phyloP scores from a whole-genome alignment of 257 asterid species.

The Solanum acaule region DNA sequence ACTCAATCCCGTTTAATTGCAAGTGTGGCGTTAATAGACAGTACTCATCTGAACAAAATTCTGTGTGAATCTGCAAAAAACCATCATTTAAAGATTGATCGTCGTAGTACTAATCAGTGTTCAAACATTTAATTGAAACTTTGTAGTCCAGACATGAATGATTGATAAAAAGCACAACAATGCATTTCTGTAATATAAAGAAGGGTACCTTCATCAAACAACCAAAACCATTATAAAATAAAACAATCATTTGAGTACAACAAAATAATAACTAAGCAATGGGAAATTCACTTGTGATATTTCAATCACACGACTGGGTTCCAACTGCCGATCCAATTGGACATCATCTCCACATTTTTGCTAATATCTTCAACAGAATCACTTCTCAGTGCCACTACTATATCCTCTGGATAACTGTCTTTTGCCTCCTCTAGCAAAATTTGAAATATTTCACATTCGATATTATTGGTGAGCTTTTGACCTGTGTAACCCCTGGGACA shows the following conservation, averaged over 20 bases:
- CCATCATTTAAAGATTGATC: background rate
- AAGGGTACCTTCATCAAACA: background rate
- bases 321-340: conserved; percentile 68
- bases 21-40: rapidly evolving
- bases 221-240: background rate
- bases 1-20: background rate
- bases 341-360: conserved; percentile 34
- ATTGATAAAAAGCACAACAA: background rate
- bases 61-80: background rate
- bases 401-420: conserved; percentile 70
- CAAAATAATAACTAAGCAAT: background rate
- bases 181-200: background rate
- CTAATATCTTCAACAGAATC: conserved; percentile 52
- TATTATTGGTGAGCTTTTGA: conserved; percentile 65
- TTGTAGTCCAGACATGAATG: background rate
- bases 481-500: conserved; percentile 74
- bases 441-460: conserved; percentile 87
- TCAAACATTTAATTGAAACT: background rate
- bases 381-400: conserved; percentile 58
- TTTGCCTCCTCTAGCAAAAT: conserved; percentile 85
- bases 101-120: background rate
- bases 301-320: conserved; percentile 19
- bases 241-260: background rate
- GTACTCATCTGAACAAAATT: background rate
- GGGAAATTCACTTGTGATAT: background rate